These are phyloP conservation scores for Massarina eburnea DNA, from an alignment of 2,329 filamentous ascomycete species.

Conservation along the genomic window DNA sequence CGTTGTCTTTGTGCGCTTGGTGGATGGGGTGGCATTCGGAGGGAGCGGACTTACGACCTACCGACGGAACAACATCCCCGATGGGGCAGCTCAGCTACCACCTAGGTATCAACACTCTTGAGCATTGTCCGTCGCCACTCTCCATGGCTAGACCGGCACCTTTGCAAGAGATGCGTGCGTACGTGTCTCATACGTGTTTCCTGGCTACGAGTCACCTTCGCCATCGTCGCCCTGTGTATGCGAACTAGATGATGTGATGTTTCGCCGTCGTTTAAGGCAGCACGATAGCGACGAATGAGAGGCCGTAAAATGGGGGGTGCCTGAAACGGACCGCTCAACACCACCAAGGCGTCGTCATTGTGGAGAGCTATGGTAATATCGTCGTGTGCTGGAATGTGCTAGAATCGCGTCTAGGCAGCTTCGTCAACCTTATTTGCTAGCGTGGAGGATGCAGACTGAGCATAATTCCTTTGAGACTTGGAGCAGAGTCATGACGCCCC, in stretches of 20 bases:
- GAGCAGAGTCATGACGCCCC: too few relatives aligned
- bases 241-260: slow-evolving; percentile 2
- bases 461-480: too few relatives aligned
- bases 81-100: slow-evolving; percentile 2
- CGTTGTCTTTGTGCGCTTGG: neutral
- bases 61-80: slow-evolving; percentile 2
- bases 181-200: slow-evolving; percentile 23
- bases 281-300: slow-evolving; percentile 30
- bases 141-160: neutral
- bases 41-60: neutral
- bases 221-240: neutral
- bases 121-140: neutral
- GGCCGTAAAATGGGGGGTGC: slow-evolving; percentile 21
- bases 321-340: slow-evolving; percentile 16
- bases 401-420: too few relatives aligned
- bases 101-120: slow-evolving; percentile 1
- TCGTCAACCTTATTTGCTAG: too few relatives aligned
- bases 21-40: neutral
- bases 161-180: slow-evolving; percentile 12
- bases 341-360: neutral
- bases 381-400: too few relatives aligned
- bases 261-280: slow-evolving; percentile 28
- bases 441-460: too few relatives aligned
- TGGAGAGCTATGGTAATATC: too few relatives aligned
- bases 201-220: slow-evolving; percentile 13